Conservation (phyloP, 2,329 filamentous ascomycete species). For the Grosmannia clavigera region DNA sequence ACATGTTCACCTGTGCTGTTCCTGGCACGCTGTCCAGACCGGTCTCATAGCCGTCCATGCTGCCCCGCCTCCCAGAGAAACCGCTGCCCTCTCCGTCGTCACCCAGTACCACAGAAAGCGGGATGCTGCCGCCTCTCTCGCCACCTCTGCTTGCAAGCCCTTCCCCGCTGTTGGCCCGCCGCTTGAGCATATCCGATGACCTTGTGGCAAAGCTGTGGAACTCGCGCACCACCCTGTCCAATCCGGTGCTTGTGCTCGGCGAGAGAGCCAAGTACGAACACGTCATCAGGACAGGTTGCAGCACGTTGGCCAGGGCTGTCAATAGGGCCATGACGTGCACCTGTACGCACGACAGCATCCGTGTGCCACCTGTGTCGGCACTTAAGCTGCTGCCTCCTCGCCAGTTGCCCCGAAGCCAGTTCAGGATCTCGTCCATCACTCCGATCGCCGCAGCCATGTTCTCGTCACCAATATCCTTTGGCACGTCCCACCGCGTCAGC, state of each 20-base stretch:
- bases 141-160: no score
- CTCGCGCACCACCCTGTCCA: neutral
- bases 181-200: neutral
- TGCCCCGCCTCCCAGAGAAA: neutral
- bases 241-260: no score
- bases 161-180: neutral
- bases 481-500: slow-evolving; percentile 22
- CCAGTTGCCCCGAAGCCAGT: slow-evolving; percentile 13
- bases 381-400: neutral
- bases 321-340: slow-evolving; percentile 15
- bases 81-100: neutral
- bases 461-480: slow-evolving; percentile 24
- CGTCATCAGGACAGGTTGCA: slow-evolving; percentile 12
- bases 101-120: neutral
- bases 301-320: slow-evolving; percentile 9
- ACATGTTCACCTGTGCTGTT: slow-evolving; percentile 22
- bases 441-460: slow-evolving; percentile 20
- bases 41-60: neutral
- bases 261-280: slow-evolving; percentile 5
- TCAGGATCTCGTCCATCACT: slow-evolving; percentile 19
- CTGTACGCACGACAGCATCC: slow-evolving; percentile 9
- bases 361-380: neutral
- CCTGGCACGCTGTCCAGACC: neutral
- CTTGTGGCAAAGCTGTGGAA: neutral
- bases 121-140: neutral